Percentiles rank a stretch among this genome's conserved stretches.
phyloP scores from a whole-genome alignment of 495 filamentous ascomycete genomes.

The Aspergillus wentii region DNA sequence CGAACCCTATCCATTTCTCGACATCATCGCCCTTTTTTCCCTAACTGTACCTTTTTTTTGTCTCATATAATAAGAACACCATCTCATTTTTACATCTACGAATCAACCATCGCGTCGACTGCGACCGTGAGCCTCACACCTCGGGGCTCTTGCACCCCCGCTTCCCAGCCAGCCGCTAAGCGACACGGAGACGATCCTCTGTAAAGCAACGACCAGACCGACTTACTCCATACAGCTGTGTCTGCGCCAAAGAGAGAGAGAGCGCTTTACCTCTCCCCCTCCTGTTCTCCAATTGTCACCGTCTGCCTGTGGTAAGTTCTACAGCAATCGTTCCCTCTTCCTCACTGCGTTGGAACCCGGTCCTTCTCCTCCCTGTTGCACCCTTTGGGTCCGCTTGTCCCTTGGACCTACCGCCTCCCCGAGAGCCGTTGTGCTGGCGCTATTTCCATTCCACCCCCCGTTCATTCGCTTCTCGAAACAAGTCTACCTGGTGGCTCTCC shows the following conservation, averaged over 20 bases:
- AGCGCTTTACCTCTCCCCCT: slow-evolving; percentile 2
- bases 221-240: slow-evolving; percentile 27
- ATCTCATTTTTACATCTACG: no score
- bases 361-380: background rate
- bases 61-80: no score
- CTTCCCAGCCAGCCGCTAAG: slow-evolving; percentile 34
- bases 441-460: no score
- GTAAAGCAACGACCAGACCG: slow-evolving; percentile 30
- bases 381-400: slow-evolving; percentile 6
- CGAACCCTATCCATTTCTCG: no score
- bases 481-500: no score
- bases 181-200: slow-evolving; percentile 40
- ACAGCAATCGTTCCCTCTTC: slow-evolving; percentile 12
- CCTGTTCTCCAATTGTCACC: slow-evolving; percentile 8
- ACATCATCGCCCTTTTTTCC: no score
- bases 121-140: slow-evolving; percentile 7
- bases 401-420: no score
- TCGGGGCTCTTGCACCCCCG: slow-evolving; percentile 19
- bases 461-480: no score
- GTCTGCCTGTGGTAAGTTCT: slow-evolving; percentile 15
- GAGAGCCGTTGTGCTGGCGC: no score
- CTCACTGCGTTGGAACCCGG: slow-evolving; percentile 7
- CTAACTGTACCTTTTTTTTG: no score
- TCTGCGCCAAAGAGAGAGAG: slow-evolving; percentile 15
- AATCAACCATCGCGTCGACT: no score